A percentile compares a stretch with the other conserved stretches of the same genome.
Evolutionary conservation across 306 rosid species (phyloP).

Genomic region (Prinsepia uniflora): DNA sequence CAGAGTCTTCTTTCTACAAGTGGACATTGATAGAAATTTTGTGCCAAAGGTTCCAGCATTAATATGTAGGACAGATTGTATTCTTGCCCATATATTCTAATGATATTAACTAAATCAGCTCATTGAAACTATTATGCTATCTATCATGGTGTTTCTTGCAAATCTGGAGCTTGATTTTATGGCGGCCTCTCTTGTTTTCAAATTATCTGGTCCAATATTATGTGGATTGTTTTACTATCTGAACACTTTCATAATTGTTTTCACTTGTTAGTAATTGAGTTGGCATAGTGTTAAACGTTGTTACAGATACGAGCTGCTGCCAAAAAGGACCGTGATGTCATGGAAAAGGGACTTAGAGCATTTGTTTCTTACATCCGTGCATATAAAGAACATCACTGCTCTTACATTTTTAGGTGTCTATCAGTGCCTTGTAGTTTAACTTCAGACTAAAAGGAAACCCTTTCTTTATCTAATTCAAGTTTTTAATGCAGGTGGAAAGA

Average conservation of each 20-base stretch:
- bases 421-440: not conserved
- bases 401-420: constrained; percentile 74
- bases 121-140: not conserved
- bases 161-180: not conserved
- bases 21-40: not conserved
- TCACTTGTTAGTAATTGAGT: not conserved
- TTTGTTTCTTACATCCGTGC: constrained; percentile 91
- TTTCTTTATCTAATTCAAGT: constrained; percentile 14
- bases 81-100: not conserved
- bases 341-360: constrained; percentile 87
- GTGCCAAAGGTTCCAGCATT: not conserved
- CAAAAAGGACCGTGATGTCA: constrained; percentile 78
- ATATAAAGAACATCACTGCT: constrained; percentile 84
- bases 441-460: not conserved
- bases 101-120: not conserved
- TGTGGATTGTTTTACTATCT: not conserved
- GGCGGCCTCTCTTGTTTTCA: not conserved
- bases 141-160: not conserved
- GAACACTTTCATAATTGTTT: not conserved
- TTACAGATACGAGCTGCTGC: constrained; percentile 69
- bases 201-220: not conserved
- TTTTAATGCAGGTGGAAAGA: constrained; percentile 67
- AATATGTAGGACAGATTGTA: not conserved
- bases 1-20: not conserved
- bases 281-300: constrained; percentile 9